Percentiles rank a stretch among this genome's conserved stretches.
phyloP scores from a whole-genome alignment of 2,329 filamentous ascomycete species.

The Helminthosporium solani region DNA sequence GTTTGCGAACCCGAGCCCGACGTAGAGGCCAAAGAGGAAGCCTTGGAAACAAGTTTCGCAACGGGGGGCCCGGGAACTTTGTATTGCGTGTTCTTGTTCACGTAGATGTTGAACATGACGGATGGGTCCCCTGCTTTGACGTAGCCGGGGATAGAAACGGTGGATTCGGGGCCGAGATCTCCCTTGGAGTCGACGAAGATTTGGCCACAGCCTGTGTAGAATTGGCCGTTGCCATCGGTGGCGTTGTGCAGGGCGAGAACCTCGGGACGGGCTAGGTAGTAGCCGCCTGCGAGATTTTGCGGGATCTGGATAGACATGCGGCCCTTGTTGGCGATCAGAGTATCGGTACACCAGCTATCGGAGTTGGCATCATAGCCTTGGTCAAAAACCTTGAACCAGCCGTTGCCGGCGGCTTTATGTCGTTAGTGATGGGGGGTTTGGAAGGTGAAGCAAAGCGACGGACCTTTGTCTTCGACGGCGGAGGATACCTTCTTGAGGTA shows the following conservation, averaged over 20 bases:
- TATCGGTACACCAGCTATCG: slow-evolving; percentile 68
- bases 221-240: slow-evolving; percentile 59
- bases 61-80: slow-evolving; percentile 58
- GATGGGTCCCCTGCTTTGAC: slow-evolving; percentile 56
- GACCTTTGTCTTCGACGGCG: slow-evolving; percentile 52
- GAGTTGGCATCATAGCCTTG: slow-evolving; percentile 61
- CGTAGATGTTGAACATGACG: slow-evolving; percentile 66
- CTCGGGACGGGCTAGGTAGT: slow-evolving; percentile 72
- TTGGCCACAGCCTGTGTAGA: slow-evolving; percentile 72
- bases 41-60: slow-evolving; percentile 46
- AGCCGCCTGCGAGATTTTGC: slow-evolving; percentile 60
- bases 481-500: slow-evolving; percentile 70
- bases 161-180: slow-evolving; percentile 48
- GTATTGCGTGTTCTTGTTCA: slow-evolving; percentile 44
- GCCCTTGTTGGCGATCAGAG: slow-evolving; percentile 64
- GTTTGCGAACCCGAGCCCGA: slow-evolving; percentile 36
- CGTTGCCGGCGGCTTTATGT: slow-evolving; percentile 52
- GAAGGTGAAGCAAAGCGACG: not conserved
- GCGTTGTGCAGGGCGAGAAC: slow-evolving; percentile 68
- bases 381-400: slow-evolving; percentile 80
- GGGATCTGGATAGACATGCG: slow-evolving; percentile 65
- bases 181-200: slow-evolving; percentile 60
- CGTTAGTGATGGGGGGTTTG: slow-evolving; percentile 1
- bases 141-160: slow-evolving; percentile 67
- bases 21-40: slow-evolving; percentile 12